Percentiles rank a stretch among this genome's conserved stretches.
These are phyloP conservation scores for Vitis hybrid DNA, from an alignment of 177 flowering plant genomes.

Conservation along the genomic window DNA sequence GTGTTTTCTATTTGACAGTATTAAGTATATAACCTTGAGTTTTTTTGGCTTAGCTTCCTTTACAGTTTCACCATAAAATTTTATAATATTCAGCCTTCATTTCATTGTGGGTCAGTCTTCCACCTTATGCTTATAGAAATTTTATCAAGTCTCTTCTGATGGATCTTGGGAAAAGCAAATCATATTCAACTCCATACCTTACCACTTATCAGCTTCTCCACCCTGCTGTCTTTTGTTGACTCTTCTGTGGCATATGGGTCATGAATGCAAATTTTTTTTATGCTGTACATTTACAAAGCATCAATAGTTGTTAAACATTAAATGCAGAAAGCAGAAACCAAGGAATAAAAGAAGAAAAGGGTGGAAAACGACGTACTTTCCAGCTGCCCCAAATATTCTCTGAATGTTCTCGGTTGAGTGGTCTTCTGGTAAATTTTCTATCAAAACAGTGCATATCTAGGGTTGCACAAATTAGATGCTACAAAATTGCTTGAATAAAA, in stretches of 20 bases:
- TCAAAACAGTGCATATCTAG: slow-evolving; percentile 77
- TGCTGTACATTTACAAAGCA: slow-evolving; percentile 34
- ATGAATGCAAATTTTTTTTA: slow-evolving; percentile 52
- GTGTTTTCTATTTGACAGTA: no score
- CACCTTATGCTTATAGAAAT: no score
- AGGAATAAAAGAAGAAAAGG: not conserved
- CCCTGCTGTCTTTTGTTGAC: slow-evolving; percentile 36
- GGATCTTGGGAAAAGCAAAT: no score
- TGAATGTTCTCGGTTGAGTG: slow-evolving; percentile 61
- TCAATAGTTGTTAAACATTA: not conserved
- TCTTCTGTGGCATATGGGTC: slow-evolving; percentile 57
- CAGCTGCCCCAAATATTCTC: slow-evolving; percentile 64
- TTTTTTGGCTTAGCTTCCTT: no score
- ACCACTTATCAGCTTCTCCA: slow-evolving; percentile 48
- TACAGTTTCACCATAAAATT: no score
- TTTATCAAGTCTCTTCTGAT: no score
- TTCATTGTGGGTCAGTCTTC: no score
- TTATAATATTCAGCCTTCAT: no score
- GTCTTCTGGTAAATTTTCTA: slow-evolving; percentile 83
- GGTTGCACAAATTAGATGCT: slow-evolving; percentile 34
- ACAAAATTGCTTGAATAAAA: slow-evolving; percentile 2
- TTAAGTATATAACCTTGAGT: no score
- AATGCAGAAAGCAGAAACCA: not conserved
- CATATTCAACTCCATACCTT: slow-evolving; percentile 50
- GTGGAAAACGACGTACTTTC: slow-evolving; percentile 51